phyloP scores from a whole-genome alignment of 108 stramenopile species.

The Nitzschia putrida region DNA sequence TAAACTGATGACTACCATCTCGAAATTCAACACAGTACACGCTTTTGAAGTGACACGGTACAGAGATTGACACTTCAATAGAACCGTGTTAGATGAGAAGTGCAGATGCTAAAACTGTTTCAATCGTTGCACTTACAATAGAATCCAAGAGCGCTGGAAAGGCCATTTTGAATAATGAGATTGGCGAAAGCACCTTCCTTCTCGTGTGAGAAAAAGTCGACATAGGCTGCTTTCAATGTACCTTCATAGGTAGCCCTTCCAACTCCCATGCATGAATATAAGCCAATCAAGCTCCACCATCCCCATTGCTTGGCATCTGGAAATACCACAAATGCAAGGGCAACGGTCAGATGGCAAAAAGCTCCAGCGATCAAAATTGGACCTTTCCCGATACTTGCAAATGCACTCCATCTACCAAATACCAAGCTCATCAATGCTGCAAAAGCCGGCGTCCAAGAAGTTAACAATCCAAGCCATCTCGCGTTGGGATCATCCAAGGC shows the following conservation, averaged over 20 bases:
- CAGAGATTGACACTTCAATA: constrained; percentile 10
- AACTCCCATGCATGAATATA: constrained; percentile 69
- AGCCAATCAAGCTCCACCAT: constrained; percentile 34
- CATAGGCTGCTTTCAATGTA: constrained; percentile 76
- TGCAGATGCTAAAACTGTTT: background rate
- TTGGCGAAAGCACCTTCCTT: constrained; percentile 84
- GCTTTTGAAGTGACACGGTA: constrained; percentile 18
- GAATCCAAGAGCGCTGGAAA: constrained; percentile 65
- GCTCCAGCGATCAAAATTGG: constrained; percentile 61
- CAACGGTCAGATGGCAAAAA: constrained; percentile 55
- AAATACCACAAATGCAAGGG: constrained; percentile 58
- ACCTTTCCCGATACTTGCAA: constrained; percentile 42
- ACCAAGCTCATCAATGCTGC: constrained; percentile 61
- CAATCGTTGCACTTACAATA: constrained; percentile 35
- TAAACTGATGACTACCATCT: constrained; percentile 55
- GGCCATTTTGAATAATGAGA: constrained; percentile 81
- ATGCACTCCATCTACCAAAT: constrained; percentile 42
- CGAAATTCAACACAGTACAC: constrained; percentile 53
- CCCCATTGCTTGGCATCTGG: constrained; percentile 53
- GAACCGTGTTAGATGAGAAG: background rate
- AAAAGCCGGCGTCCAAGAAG: constrained; percentile 51
- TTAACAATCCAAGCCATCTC: constrained; percentile 65
- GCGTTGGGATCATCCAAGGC: constrained; percentile 57
- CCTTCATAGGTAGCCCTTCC: constrained; percentile 86
- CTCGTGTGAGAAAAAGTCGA: constrained; percentile 72